A percentile compares a stretch with the other conserved stretches of the same genome.
These are phyloP conservation scores for Colletotrichum liriopes DNA, from an alignment of 2,329 filamentous ascomycete genomes.

Conservation along the genomic window DNA sequence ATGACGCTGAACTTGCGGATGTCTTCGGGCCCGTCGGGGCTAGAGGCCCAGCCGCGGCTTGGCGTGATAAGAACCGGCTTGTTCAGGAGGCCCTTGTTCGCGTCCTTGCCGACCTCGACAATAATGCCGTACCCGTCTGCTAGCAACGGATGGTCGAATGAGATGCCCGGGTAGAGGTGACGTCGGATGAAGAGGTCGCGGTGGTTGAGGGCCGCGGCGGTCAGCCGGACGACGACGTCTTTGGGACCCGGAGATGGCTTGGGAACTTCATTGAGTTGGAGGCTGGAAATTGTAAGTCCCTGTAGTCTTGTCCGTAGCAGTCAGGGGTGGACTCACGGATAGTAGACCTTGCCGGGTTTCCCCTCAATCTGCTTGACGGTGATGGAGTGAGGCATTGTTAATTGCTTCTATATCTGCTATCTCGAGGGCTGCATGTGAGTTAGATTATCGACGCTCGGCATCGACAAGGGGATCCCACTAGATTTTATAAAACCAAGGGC, in stretches of 20 bases:
- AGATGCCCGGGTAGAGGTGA: conserved; percentile 89
- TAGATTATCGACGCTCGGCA: no score
- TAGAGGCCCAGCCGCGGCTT: conserved; percentile 81
- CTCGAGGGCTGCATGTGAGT: neutral
- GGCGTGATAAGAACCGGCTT: conserved; percentile 86
- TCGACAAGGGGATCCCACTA: neutral
- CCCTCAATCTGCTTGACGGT: conserved; percentile 80
- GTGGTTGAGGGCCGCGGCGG: conserved; percentile 91
- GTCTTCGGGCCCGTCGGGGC: conserved; percentile 81
- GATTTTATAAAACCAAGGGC: neutral
- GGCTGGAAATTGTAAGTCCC: conserved; percentile 55
- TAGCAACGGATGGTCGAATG: conserved; percentile 84
- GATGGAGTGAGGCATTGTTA: conserved; percentile 69
- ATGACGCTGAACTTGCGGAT: conserved; percentile 72
- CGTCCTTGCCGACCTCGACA: conserved; percentile 71
- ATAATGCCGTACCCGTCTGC: conserved; percentile 88
- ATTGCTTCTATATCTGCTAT: neutral
- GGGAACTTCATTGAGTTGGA: conserved; percentile 73
- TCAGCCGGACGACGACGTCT: conserved; percentile 83
- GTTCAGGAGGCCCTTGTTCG: conserved; percentile 61
- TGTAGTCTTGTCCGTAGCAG: no score
- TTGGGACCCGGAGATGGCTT: conserved; percentile 74
- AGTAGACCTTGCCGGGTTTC: conserved; percentile 91
- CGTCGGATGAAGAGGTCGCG: conserved; percentile 95
- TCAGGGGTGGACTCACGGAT: conserved; percentile 70